phyloP scores from a whole-genome alignment of 768 basidiomycete genomes.

The Megacollybia marginata region DNA sequence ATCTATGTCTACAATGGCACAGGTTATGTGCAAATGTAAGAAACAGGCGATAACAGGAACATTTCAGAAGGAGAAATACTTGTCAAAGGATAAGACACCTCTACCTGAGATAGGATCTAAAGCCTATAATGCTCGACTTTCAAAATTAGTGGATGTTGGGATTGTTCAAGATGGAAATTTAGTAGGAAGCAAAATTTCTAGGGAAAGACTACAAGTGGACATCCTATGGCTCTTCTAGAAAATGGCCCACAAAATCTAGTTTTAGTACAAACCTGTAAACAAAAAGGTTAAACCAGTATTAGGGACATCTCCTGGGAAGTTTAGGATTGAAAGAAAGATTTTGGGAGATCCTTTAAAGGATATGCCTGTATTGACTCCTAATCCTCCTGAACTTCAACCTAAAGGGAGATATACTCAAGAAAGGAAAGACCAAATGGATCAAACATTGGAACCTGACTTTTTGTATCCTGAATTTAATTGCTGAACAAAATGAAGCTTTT shows the following conservation, averaged over 20 bases:
- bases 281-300: slow-evolving; percentile 11
- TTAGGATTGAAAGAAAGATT: slow-evolving; percentile 13
- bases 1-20: no score
- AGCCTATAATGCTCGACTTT: background rate
- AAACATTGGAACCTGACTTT: no score
- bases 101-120: background rate
- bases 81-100: background rate
- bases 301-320: slow-evolving; percentile 9
- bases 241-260: background rate
- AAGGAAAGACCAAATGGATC: slow-evolving; percentile 7
- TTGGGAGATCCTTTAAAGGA: slow-evolving; percentile 11
- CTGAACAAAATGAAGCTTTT: slow-evolving; percentile 22
- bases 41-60: background rate
- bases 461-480: slow-evolving; percentile 23
- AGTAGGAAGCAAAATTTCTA: background rate
- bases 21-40: no score
- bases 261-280: slow-evolving; percentile 14
- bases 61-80: no score
- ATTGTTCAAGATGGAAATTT: background rate
- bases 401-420: slow-evolving; percentile 17
- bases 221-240: background rate
- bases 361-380: slow-evolving; percentile 5
- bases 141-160: background rate
- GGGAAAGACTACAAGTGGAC: background rate
- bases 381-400: slow-evolving; percentile 8